phyloP scores from a whole-genome alignment of 345 rosid genomes.

The Ricinus communis region DNA sequence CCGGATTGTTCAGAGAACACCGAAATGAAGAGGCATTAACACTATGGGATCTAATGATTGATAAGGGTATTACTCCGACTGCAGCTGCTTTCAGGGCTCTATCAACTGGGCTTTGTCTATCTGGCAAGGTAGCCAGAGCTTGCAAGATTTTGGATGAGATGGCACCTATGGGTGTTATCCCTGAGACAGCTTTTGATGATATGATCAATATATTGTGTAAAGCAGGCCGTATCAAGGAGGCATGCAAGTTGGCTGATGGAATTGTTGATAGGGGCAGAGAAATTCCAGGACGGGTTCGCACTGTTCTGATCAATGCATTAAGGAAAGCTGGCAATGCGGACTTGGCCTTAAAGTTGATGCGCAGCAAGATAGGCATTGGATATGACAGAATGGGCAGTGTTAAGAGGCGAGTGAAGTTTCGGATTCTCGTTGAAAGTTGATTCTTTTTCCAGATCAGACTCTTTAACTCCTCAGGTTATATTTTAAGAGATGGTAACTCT shows the following conservation, averaged over 20 bases:
- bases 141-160: constrained; percentile 85
- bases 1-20: constrained; percentile 59
- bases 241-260: constrained; percentile 90
- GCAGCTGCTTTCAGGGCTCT: constrained; percentile 78
- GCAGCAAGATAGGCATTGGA: constrained; percentile 82
- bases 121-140: constrained; percentile 85
- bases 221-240: constrained; percentile 74
- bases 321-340: constrained; percentile 85
- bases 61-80: constrained; percentile 79
- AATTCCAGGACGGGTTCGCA: constrained; percentile 69
- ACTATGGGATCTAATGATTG: constrained; percentile 81
- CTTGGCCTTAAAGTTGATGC: constrained; percentile 84
- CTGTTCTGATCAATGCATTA: constrained; percentile 74
- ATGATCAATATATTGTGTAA: constrained; percentile 70
- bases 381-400: constrained; percentile 76
- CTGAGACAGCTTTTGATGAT: constrained; percentile 78
- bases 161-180: constrained; percentile 79
- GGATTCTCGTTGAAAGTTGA: constrained; percentile 52
- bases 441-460: background rate
- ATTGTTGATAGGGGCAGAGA: constrained; percentile 79
- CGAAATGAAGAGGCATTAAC: constrained; percentile 77
- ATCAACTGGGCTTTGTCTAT: constrained; percentile 73
- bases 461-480: background rate
- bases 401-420: constrained; percentile 71
- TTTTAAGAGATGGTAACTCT: background rate